Evolutionary conservation across 2,329 filamentous ascomycete genomes (phyloP), one percentile per base, ranked within the genome.

Genomic region (Hymenoscyphus albidus): DNA sequence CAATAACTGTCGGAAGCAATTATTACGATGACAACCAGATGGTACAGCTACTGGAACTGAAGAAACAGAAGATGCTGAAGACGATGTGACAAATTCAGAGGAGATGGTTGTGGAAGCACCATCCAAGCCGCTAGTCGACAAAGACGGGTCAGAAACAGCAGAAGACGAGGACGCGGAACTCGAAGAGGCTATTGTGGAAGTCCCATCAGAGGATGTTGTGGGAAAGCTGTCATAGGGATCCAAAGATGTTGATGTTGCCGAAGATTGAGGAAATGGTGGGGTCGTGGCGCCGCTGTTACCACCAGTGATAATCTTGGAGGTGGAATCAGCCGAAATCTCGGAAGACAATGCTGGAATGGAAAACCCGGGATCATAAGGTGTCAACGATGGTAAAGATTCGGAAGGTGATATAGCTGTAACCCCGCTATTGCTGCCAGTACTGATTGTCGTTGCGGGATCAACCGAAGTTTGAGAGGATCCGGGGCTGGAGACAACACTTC

Each of bases 1-100:
- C 14, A 70, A 67, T 14, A 71, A 38, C 62, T 72, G 69, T 38
- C 71, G 70, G 56, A 70, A 64, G 51, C 71, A 73, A 44, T 72
- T 73, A 51, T 73, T 64, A 10, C 67, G 68, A 44, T 71, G 62
- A 27, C 71, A 72, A 16, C 68, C 63, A 10, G 60, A 61, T 61
- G 59, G 42, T 32, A 16, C 3, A 14, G 60, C 32, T 54, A n/a
- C 32, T 32, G 44, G 12, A 4, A n/a, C 14, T 18, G n/a, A 54
- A n/a, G 44, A 31, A 55, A 9, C 59, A 61, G 6, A 61, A 42
- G 59, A 10, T 3, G 42, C 7, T 14, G 22, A 35, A 51, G 18
- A 27, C 22, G 22, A 27, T 44, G 61, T 13, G n/a, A 56, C 7
- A 31, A 61, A 40, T 18, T 9, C 54, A 35, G 61, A 57, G 38